Conservation (phyloP, 371 early-diverging fungal genomes). For the Basidiobolus heterosporus region DNA sequence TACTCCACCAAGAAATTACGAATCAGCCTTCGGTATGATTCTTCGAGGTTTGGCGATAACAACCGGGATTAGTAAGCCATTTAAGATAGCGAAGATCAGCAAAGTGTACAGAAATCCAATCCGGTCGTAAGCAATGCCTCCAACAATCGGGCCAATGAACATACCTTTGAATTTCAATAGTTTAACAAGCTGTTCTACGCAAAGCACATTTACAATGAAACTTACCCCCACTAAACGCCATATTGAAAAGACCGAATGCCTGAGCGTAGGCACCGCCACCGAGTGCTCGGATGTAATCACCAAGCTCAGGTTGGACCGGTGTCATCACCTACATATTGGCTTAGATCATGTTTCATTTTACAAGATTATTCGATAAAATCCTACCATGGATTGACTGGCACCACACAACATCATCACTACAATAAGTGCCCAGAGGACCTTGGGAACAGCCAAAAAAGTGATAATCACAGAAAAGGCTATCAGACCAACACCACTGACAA, state of each 20-base stretch:
- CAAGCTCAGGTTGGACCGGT: slow-evolving; percentile 2
- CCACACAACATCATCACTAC: slow-evolving; percentile 3
- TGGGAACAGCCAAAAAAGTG: slow-evolving; percentile 17
- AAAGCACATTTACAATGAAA: neutral
- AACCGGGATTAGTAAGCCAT: slow-evolving; percentile 6
- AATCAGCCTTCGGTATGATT: no score
- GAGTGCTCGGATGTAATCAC: neutral
- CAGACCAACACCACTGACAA: slow-evolving; percentile 30
- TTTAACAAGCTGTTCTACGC: slow-evolving; percentile 16
- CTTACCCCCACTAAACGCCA: slow-evolving; percentile 16
- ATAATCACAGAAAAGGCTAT: slow-evolving; percentile 28
- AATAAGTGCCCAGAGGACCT: slow-evolving; percentile 2
- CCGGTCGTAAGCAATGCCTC: slow-evolving; percentile 18
- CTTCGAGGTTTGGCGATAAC: slow-evolving; percentile 4
- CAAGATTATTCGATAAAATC: neutral
- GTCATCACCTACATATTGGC: neutral
- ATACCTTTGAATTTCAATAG: slow-evolving; percentile 13
- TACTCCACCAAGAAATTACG: no score
- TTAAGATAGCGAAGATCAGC: slow-evolving; percentile 14
- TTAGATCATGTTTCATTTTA: no score
- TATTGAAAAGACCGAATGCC: slow-evolving; percentile 33
- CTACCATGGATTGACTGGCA: neutral
- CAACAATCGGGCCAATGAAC: slow-evolving; percentile 36
- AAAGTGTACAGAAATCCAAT: slow-evolving; percentile 14
- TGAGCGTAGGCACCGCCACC: slow-evolving; percentile 31